Percentiles rank a stretch among this genome's conserved stretches.
phyloP scores from a whole-genome alignment of 2,329 filamentous ascomycete species.

The Fusarium phyllophilum region DNA sequence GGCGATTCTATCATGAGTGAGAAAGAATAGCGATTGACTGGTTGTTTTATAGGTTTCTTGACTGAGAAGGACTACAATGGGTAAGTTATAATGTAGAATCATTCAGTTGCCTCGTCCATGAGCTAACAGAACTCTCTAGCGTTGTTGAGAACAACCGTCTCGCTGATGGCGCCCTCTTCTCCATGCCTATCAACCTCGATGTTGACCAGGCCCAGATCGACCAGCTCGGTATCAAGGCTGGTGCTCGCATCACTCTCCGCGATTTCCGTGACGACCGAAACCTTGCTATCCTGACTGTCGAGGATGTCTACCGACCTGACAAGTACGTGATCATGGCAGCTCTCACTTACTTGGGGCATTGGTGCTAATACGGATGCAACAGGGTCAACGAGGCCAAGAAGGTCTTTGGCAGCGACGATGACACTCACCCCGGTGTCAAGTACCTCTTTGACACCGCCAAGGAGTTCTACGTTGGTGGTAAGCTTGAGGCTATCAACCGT shows the following conservation, averaged over 20 bases:
- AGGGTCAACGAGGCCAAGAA: constrained; percentile 90
- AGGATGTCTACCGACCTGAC: constrained; percentile 95
- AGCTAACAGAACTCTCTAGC: constrained; percentile 59
- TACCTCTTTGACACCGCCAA: constrained; percentile 84
- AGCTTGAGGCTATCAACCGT: constrained; percentile 93
- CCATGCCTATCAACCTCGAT: constrained; percentile 96
- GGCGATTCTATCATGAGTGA: constrained; percentile 1
- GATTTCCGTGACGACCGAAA: constrained; percentile 97
- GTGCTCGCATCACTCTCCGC: constrained; percentile 85
- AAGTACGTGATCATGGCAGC: constrained; percentile 70
- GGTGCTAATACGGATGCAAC: constrained; percentile 35
- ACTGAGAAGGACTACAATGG: constrained; percentile 96
- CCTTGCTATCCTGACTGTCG: constrained; percentile 92
- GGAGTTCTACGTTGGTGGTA: constrained; percentile 95
- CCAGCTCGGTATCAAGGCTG: constrained; percentile 78
- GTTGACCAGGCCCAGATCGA: constrained; percentile 80
- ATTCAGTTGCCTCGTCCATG: neutral
- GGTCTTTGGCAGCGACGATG: constrained; percentile 92
- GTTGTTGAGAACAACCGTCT: constrained; percentile 92
- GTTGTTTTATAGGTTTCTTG: constrained; percentile 79
- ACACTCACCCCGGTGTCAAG: constrained; percentile 90
- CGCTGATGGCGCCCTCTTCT: constrained; percentile 88
- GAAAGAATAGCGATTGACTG: constrained; percentile 21
- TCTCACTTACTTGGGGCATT: neutral
- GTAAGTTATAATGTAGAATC: constrained; percentile 59